Percentiles rank a stretch among this genome's conserved stretches.
Conservation (phyloP, 768 basidiomycete genomes). For the Agaricus blazei region DNA sequence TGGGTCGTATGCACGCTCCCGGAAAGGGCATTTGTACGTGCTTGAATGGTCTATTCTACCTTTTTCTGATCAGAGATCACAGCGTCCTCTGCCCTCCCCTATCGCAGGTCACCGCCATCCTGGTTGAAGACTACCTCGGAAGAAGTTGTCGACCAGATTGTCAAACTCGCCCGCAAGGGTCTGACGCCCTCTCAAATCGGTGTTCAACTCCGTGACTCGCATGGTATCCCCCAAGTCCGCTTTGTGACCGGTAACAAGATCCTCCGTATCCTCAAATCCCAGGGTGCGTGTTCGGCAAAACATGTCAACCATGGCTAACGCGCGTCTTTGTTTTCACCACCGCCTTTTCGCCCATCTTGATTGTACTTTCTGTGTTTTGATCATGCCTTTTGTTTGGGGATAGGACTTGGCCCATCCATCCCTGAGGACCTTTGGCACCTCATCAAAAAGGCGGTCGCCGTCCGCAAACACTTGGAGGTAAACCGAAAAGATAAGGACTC, state of each 20-base stretch:
- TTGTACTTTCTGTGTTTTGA: conserved; percentile 16
- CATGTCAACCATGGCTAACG: conserved; percentile 19
- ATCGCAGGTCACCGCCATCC: conserved; percentile 88
- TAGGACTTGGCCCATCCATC: conserved; percentile 95
- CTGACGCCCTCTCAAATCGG: conserved; percentile 97
- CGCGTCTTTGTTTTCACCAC: conserved; percentile 15
- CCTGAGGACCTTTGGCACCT: conserved; percentile 99
- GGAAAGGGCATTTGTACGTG: conserved; percentile 98
- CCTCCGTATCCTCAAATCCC: conserved; percentile 92
- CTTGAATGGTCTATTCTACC: conserved; percentile 2
- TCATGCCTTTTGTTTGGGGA: conserved; percentile 48
- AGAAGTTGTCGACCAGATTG: conserved; percentile 93
- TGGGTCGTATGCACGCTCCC: conserved; percentile 99
- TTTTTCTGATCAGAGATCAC: not conserved
- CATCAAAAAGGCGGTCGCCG: conserved; percentile 99
- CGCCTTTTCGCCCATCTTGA: conserved; percentile 12
- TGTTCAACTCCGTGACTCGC: conserved; percentile 95
- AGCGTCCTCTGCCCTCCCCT: conserved; percentile 96
- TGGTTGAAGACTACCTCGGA: conserved; percentile 98
- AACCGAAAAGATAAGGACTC: conserved; percentile 99
- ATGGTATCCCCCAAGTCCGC: conserved; percentile 97
- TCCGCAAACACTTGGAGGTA: conserved; percentile 96
- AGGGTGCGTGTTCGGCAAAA: conserved; percentile 52
- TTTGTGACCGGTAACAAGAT: conserved; percentile 99
- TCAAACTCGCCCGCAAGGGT: conserved; percentile 97